These are phyloP conservation scores for Amesomyces nigricolor DNA, from an alignment of 2,329 filamentous ascomycete species.

Conservation along the genomic window DNA sequence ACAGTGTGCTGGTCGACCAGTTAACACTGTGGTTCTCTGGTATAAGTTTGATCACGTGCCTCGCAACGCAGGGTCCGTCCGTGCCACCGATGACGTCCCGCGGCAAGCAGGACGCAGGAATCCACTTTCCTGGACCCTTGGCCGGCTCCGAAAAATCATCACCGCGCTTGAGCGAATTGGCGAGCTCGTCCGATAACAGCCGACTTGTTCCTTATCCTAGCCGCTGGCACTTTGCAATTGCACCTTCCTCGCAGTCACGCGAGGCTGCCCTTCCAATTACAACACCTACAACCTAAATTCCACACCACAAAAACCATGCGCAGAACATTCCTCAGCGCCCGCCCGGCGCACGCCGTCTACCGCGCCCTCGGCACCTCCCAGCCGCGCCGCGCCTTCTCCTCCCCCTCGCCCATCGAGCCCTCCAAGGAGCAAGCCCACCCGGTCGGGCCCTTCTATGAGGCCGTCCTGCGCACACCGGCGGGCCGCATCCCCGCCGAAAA, in stretches of 20 bases:
- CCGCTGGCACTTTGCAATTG: background rate
- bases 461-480: slow-evolving; percentile 45
- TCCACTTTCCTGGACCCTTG: slow-evolving; percentile 11
- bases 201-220: background rate
- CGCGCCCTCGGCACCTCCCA: slow-evolving; percentile 17
- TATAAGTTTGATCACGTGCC: too few species aligned
- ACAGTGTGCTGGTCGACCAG: background rate
- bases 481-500: slow-evolving; percentile 37
- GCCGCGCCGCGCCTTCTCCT: slow-evolving; percentile 24
- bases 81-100: slow-evolving; percentile 13
- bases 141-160: slow-evolving; percentile 12
- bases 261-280: background rate
- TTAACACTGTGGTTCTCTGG: background rate
- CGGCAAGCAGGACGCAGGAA: slow-evolving; percentile 11
- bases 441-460: slow-evolving; percentile 54
- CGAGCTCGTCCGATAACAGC: slow-evolving; percentile 18
- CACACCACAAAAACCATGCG: slow-evolving; percentile 20
- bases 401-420: slow-evolving; percentile 8
- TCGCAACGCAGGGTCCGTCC: background rate
- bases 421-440: slow-evolving; percentile 40
- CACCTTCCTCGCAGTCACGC: background rate
- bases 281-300: background rate
- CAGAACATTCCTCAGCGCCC: slow-evolving; percentile 21
- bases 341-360: slow-evolving; percentile 21
- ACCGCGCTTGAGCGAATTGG: slow-evolving; percentile 1